Evolutionary conservation across 23 red algal species (phyloP).

Genomic region (Pyropia yezoensis): DNA sequence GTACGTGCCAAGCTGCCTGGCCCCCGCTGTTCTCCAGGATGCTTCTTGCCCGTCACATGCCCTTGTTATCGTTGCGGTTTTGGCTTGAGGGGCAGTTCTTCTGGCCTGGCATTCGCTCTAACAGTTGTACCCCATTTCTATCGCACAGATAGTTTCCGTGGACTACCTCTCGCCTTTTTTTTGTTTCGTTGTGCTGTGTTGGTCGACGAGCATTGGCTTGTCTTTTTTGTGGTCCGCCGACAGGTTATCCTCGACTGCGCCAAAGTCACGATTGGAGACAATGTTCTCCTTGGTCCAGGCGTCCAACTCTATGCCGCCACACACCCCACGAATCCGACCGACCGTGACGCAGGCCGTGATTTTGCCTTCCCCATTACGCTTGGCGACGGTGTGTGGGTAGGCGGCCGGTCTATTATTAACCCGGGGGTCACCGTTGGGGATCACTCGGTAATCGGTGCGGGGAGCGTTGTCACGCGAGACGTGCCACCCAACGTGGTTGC

Average conservation of each 20-base stretch:
- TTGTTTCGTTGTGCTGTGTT: too few relatives aligned
- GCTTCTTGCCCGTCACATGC: too few relatives aligned
- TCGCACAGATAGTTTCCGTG: too few relatives aligned
- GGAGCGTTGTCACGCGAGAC: background rate
- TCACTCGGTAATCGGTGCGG: background rate
- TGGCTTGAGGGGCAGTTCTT: too few relatives aligned
- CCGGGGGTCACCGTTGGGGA: background rate
- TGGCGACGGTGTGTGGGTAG: constrained; percentile 3
- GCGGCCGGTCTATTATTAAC: background rate
- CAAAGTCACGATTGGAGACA: constrained; percentile 3
- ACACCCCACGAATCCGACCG: background rate
- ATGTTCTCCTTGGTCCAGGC: constrained; percentile 3
- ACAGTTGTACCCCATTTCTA: too few relatives aligned
- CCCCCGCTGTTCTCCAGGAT: too few relatives aligned
- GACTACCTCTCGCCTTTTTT: too few relatives aligned
- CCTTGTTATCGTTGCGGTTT: too few relatives aligned
- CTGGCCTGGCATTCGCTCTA: too few relatives aligned
- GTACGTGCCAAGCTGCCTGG: constrained; percentile 1
- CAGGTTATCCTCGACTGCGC: background rate
- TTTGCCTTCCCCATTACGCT: background rate
- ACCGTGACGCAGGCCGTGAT: background rate
- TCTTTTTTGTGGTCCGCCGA: too few relatives aligned
- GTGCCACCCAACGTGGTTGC: background rate
- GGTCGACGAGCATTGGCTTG: too few relatives aligned
- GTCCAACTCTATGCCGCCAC: constrained; percentile 9